These are phyloP conservation scores for Klebsormidium nitens DNA, from an alignment of 139 green algal genomes.

Conservation along the genomic window DNA sequence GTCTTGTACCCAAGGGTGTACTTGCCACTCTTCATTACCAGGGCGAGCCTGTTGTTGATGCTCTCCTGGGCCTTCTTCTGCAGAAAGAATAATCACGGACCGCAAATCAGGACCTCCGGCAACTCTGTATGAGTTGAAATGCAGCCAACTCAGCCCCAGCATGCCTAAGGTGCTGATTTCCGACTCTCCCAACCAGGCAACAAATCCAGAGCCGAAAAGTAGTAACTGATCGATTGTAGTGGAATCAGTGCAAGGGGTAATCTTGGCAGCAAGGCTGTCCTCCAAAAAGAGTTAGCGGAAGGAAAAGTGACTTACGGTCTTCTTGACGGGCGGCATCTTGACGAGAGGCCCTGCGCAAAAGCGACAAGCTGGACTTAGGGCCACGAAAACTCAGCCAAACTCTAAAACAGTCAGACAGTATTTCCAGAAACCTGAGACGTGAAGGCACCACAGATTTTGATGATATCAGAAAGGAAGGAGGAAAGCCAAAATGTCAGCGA, in stretches of 20 bases:
- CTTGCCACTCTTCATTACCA: slow-evolving; percentile 99
- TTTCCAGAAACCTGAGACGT: no score
- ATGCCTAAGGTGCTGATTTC: no score
- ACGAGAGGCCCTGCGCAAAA: no score
- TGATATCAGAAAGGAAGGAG: no score
- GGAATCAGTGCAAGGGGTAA: not conserved
- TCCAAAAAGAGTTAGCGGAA: not conserved
- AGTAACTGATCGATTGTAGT: not conserved
- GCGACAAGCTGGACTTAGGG: no score
- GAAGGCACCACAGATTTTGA: no score
- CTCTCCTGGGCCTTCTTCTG: slow-evolving; percentile 91
- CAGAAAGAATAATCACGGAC: not conserved
- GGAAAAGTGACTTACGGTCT: slow-evolving; percentile 17
- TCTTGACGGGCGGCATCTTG: slow-evolving; percentile 16
- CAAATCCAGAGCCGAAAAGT: no score
- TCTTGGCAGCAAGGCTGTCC: not conserved
- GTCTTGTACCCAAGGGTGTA: slow-evolving; percentile 99
- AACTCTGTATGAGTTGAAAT: not conserved
- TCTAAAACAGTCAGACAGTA: no score
- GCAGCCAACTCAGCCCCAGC: no score
- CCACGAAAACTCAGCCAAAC: no score
- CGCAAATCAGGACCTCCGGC: not conserved
- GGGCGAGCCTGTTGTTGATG: slow-evolving; percentile 90
- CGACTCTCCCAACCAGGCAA: no score
- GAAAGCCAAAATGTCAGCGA: no score